A percentile compares a stretch with the other conserved stretches of the same genome.
Conservation (phyloP, 768 basidiomycete species). For the Gymnopilus junonius region DNA sequence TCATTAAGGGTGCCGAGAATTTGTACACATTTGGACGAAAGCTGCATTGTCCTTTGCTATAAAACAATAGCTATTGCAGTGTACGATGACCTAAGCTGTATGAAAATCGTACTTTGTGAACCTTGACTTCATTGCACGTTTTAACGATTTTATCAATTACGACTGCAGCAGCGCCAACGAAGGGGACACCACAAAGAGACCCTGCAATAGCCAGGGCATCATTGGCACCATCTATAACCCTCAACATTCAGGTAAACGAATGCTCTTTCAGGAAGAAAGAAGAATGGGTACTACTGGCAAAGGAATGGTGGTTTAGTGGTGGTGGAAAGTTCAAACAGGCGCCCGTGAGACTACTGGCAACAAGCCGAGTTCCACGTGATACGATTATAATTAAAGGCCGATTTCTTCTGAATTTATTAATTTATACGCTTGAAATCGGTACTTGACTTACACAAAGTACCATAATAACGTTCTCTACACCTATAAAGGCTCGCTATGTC, state of each 20-base stretch:
- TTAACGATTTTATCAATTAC: constrained; percentile 48
- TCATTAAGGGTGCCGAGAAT: constrained; percentile 45
- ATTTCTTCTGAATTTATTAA: too few species aligned
- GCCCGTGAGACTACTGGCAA: neutral
- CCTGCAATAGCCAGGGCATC: constrained; percentile 47
- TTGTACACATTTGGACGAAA: constrained; percentile 45
- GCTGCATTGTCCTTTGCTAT: constrained; percentile 46
- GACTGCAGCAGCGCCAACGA: constrained; percentile 46
- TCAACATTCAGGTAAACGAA: constrained; percentile 18
- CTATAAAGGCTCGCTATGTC: constrained; percentile 27
- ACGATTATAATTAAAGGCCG: too few species aligned
- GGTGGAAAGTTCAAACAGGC: neutral
- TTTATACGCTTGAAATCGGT: neutral
- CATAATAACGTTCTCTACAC: neutral
- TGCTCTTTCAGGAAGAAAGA: neutral
- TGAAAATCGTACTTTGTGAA: constrained; percentile 48
- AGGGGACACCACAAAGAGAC: constrained; percentile 48
- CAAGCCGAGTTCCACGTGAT: neutral
- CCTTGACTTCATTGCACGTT: constrained; percentile 48
- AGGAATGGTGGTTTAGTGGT: neutral
- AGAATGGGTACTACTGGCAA: neutral
- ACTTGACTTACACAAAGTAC: neutral
- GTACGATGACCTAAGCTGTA: neutral
- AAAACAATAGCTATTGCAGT: constrained; percentile 2
- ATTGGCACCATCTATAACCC: constrained; percentile 24